A percentile compares a stretch with the other conserved stretches of the same genome.
Conservation (phyloP, 2,329 filamentous ascomycete species). For the Calonectria pauciramosa region DNA sequence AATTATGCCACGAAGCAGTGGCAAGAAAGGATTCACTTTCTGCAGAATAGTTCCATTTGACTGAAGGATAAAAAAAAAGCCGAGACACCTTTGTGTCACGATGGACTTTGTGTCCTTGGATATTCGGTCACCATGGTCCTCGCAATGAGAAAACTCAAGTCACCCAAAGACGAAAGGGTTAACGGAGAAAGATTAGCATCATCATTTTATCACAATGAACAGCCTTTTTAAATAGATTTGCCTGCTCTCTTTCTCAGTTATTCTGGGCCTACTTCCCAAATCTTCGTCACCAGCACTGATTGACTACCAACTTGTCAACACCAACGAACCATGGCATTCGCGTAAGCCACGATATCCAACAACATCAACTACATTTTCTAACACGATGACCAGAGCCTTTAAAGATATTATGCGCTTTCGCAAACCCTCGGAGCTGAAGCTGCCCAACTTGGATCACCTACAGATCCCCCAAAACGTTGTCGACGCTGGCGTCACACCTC, state of each 20-base stretch:
- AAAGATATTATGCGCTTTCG: constrained; percentile 1
- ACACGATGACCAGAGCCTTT: constrained; percentile 1
- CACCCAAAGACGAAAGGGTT: background rate
- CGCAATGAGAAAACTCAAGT: background rate
- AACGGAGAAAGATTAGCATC: background rate
- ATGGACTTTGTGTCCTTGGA: background rate
- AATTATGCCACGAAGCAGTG: background rate
- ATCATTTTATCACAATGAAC: background rate
- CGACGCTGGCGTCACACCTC: constrained; percentile 11
- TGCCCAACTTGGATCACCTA: constrained; percentile 14
- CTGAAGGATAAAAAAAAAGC: background rate
- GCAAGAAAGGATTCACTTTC: background rate
- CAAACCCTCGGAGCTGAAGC: background rate
- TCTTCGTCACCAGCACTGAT: background rate
- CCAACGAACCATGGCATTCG: background rate
- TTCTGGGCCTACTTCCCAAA: background rate
- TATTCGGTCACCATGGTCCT: background rate
- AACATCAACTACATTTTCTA: background rate
- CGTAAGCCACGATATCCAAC: background rate
- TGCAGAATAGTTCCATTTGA: background rate
- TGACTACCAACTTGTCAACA: background rate
- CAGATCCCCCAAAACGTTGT: constrained; percentile 7
- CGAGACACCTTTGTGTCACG: background rate
- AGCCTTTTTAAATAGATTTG: background rate
- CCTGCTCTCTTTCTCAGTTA: background rate